Evolutionary conservation across 2,329 filamentous ascomycete genomes (phyloP).

Genomic region (Hymenoscyphus salicellus): DNA sequence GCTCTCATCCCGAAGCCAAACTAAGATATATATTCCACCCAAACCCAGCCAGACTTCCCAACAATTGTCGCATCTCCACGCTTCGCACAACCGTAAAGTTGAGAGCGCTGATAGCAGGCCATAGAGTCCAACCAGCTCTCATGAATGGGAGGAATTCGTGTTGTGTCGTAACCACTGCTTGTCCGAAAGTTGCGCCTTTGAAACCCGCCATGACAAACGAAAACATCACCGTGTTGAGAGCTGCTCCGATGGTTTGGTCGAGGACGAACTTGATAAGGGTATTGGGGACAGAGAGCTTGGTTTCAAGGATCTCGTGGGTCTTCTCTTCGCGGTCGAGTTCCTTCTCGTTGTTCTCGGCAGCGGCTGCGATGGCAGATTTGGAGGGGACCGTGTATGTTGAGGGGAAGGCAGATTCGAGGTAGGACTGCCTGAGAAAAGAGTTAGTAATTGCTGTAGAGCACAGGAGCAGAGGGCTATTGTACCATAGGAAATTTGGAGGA

Average conservation of each 20-base stretch:
- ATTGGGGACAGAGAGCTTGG: slow-evolving; percentile 59
- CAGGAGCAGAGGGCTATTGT: slow-evolving; percentile 28
- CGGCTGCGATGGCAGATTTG: slow-evolving; percentile 40
- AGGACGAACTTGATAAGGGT: slow-evolving; percentile 64
- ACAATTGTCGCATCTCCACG: slow-evolving; percentile 66
- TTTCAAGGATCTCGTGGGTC: slow-evolving; percentile 44
- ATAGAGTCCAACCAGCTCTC: slow-evolving; percentile 67
- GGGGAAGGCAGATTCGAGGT: slow-evolving; percentile 72
- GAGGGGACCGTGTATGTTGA: slow-evolving; percentile 51
- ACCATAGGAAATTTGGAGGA: slow-evolving; percentile 84
- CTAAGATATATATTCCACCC: slow-evolving; percentile 75
- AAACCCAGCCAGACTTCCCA: slow-evolving; percentile 70
- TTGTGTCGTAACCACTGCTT: slow-evolving; percentile 44
- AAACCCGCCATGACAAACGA: slow-evolving; percentile 50
- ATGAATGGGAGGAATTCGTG: slow-evolving; percentile 64
- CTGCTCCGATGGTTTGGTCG: slow-evolving; percentile 66
- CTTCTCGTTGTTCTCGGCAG: slow-evolving; percentile 43
- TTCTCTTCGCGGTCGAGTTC: slow-evolving; percentile 42
- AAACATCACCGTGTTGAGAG: slow-evolving; percentile 64
- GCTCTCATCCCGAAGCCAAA: slow-evolving; percentile 47
- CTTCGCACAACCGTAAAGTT: slow-evolving; percentile 68
- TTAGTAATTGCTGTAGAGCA: slow-evolving; percentile 6
- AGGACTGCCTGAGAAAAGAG: slow-evolving; percentile 59
- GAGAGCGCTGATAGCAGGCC: slow-evolving; percentile 66
- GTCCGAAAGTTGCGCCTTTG: slow-evolving; percentile 41